Evolutionary conservation across 1,284 basidiomycete species (phyloP).

Genomic region (Trichosporon sp.): DNA sequence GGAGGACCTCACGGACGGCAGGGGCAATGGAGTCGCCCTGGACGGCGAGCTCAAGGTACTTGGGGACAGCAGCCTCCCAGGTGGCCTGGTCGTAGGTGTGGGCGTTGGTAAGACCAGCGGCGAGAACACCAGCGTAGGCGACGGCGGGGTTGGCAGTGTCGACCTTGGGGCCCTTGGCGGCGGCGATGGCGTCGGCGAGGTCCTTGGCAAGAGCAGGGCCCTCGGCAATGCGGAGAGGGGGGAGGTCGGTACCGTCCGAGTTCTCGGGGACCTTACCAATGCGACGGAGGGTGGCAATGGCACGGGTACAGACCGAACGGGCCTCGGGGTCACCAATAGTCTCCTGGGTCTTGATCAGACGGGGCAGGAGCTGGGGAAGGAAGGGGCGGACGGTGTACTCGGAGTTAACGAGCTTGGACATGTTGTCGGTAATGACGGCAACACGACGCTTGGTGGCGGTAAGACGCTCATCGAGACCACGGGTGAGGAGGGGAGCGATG

Average conservation of each 20-base stretch:
- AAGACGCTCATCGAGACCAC: constrained; percentile 93
- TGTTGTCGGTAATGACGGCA: constrained; percentile 96
- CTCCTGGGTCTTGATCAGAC: constrained; percentile 88
- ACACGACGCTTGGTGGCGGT: constrained; percentile 96
- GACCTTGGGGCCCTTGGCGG: constrained; percentile 63
- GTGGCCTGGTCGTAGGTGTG: constrained; percentile 89
- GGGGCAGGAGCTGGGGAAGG: constrained; percentile 91
- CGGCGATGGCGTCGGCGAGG: constrained; percentile 79
- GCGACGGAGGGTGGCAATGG: constrained; percentile 89
- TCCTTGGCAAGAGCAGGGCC: constrained; percentile 66
- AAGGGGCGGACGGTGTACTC: constrained; percentile 93
- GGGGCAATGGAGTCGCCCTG: constrained; percentile 68
- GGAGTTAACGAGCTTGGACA: constrained; percentile 97
- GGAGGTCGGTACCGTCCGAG: constrained; percentile 85
- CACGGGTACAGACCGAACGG: constrained; percentile 81
- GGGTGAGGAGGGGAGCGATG: constrained; percentile 95
- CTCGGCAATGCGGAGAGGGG: constrained; percentile 76
- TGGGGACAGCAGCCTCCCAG: constrained; percentile 77
- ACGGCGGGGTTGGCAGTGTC: constrained; percentile 65
- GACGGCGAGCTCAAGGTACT: constrained; percentile 72
- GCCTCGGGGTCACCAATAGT: constrained; percentile 95
- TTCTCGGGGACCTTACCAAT: constrained; percentile 81
- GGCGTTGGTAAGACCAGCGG: constrained; percentile 79
- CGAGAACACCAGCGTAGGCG: constrained; percentile 76
- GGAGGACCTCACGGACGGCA: constrained; percentile 80